A percentile compares a stretch with the other conserved stretches of the same genome.
Evolutionary conservation across 2,329 filamentous ascomycete species (phyloP).

Genomic region (Penicillium sclerotigenum): DNA sequence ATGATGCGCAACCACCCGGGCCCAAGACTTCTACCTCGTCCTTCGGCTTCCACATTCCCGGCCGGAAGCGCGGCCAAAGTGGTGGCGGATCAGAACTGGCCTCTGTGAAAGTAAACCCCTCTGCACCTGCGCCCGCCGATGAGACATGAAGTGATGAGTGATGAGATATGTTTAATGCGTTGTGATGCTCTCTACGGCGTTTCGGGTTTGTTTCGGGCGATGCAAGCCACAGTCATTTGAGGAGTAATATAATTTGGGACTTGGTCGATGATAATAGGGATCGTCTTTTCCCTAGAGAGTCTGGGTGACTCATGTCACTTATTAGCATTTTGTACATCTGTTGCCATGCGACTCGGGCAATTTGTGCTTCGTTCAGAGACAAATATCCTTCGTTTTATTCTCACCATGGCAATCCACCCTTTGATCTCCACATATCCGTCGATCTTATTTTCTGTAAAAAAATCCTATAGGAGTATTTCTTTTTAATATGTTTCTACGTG

Average conservation of each 20-base stretch:
- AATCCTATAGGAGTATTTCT: neutral
- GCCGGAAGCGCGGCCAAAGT: constrained; percentile 68
- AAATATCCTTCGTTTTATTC: neutral
- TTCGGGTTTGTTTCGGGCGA: constrained; percentile 2
- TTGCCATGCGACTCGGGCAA: neutral
- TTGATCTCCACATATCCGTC: neutral
- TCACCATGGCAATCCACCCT: neutral
- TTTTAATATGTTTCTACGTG: neutral
- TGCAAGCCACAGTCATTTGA: neutral
- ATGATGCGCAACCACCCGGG: constrained; percentile 32
- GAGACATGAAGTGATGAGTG: constrained; percentile 22
- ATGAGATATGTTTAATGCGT: constrained; percentile 8
- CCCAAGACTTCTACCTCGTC: constrained; percentile 44
- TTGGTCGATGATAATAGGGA: neutral
- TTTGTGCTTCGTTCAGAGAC: neutral
- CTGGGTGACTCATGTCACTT: neutral
- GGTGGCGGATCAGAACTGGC: constrained; percentile 70
- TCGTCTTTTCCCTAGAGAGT: neutral
- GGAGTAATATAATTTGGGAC: neutral
- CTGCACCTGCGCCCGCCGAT: constrained; percentile 9
- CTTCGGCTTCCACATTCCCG: constrained; percentile 64
- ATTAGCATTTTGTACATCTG: constrained; percentile 13
- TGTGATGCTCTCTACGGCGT: constrained; percentile 5
- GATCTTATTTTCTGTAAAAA: neutral
- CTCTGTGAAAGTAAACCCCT: constrained; percentile 50